Percentiles rank a stretch among this genome's conserved stretches.
Evolutionary conservation across 805 yeast genomes (phyloP).

Genomic region (Limtongozyma cylindracea): DNA sequence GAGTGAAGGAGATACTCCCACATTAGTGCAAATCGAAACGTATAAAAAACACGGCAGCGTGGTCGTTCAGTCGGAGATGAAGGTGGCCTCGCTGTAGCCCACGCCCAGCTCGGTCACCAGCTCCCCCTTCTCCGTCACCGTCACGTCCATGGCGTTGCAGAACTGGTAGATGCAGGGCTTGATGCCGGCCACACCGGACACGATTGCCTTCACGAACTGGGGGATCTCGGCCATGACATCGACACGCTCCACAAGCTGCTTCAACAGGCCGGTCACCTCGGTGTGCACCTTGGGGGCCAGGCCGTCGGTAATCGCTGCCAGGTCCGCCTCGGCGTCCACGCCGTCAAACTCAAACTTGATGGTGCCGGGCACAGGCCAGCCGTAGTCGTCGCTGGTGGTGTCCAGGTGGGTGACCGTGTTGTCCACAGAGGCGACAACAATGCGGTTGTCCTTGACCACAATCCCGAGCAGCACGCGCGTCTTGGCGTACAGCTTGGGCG

Average conservation of each 20-base stretch:
- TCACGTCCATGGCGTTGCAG: conserved; percentile 34
- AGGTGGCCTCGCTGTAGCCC: conserved; percentile 62
- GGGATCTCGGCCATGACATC: conserved; percentile 98
- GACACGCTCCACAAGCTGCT: conserved; percentile 56
- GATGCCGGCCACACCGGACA: conserved; percentile 85
- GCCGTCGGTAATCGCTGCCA: no score
- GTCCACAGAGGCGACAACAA: conserved; percentile 35
- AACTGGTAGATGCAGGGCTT: conserved; percentile 93
- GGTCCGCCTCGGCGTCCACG: conserved; percentile 13
- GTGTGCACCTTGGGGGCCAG: conserved; percentile 9
- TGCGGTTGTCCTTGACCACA: conserved; percentile 34
- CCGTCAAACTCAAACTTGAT: conserved; percentile 28
- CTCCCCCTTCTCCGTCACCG: conserved; percentile 11
- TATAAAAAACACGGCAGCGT: no score
- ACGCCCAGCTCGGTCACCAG: conserved; percentile 32
- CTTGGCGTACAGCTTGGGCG: conserved; percentile 73
- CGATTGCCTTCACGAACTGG: conserved; percentile 76
- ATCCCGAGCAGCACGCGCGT: conserved; percentile 67
- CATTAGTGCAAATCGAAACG: no score
- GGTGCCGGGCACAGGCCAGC: conserved; percentile 70
- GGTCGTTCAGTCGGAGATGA: conserved; percentile 20
- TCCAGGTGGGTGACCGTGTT: conserved; percentile 35
- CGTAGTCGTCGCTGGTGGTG: conserved; percentile 40
- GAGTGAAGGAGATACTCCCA: no score
- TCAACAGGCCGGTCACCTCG: conserved; percentile 30